phyloP scores from a whole-genome alignment of 768 basidiomycete genomes.

The Tulasnella sp. region DNA sequence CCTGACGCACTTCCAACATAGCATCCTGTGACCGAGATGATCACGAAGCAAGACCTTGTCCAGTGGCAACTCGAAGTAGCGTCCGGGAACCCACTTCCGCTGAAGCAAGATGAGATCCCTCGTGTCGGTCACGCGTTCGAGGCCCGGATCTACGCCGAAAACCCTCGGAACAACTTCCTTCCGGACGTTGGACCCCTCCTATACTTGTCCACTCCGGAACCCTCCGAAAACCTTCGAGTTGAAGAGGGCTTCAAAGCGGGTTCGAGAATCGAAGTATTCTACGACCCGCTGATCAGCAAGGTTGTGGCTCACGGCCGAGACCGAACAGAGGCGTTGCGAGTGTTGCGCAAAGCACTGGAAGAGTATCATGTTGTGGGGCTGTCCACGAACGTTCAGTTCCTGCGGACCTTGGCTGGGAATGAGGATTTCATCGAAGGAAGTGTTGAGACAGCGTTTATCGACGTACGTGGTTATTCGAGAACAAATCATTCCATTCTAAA shows the following conservation, averaged over 20 bases:
- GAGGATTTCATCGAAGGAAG: constrained; percentile 66
- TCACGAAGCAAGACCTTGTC: constrained; percentile 88
- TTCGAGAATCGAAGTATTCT: constrained; percentile 76
- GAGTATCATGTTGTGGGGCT: constrained; percentile 89
- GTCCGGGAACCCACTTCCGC: constrained; percentile 76
- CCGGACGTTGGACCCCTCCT: constrained; percentile 81
- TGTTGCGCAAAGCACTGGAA: constrained; percentile 71
- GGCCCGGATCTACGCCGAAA: constrained; percentile 92
- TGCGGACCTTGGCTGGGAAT: constrained; percentile 69
- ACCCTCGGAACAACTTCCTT: constrained; percentile 85
- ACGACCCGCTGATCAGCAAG: constrained; percentile 89
- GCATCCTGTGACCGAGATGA: constrained; percentile 91
- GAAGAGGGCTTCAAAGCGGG: constrained; percentile 84
- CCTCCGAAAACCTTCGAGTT: constrained; percentile 64
- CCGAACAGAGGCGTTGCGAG: constrained; percentile 72
- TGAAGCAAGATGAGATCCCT: constrained; percentile 68
- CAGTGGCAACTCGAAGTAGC: constrained; percentile 95
- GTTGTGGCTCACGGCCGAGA: constrained; percentile 83
- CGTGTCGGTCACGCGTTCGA: constrained; percentile 91
- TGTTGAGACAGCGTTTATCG: constrained; percentile 89
- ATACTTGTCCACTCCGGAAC: constrained; percentile 70
- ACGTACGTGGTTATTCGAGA: constrained; percentile 39
- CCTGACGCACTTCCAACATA: neutral
- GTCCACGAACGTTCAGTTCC: constrained; percentile 85
- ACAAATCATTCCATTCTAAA: neutral